A percentile compares a stretch with the other conserved stretches of the same genome.
Evolutionary conservation across 345 rosid species (phyloP).

Genomic region (Lumnitzera littorea): DNA sequence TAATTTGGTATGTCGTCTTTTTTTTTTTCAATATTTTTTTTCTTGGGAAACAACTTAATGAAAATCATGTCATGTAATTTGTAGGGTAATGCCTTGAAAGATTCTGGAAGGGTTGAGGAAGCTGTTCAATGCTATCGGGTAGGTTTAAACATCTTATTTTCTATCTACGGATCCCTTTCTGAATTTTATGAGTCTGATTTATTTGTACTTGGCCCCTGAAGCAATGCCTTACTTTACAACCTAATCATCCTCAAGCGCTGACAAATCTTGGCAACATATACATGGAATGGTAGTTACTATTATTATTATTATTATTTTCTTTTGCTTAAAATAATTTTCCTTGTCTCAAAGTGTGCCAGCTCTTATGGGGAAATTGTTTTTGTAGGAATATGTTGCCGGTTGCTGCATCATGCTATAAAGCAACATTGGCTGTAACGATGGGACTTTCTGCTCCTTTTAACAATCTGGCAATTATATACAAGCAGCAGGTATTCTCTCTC

Average conservation of each 20-base stretch:
- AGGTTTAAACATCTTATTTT: conserved; percentile 13
- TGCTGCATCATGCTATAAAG: conserved; percentile 85
- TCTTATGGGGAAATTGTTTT: conserved; percentile 13
- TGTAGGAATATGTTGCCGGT: conserved; percentile 73
- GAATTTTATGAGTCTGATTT: conserved; percentile 9
- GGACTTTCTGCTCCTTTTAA: conserved; percentile 98
- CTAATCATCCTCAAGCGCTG: conserved; percentile 93
- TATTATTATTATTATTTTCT: background rate
- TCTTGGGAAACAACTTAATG: background rate
- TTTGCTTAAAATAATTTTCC: background rate
- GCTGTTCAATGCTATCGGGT: conserved; percentile 92
- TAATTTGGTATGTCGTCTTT: conserved; percentile 64
- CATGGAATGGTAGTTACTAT: conserved; percentile 70
- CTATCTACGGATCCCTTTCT: background rate
- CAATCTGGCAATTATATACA: conserved; percentile 92
- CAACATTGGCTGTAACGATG: conserved; percentile 80
- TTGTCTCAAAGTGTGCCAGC: background rate
- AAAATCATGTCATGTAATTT: conserved; percentile 5
- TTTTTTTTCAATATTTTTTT: background rate
- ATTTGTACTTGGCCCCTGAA: conserved; percentile 29
- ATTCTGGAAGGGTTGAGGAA: conserved; percentile 84
- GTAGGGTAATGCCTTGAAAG: conserved; percentile 97
- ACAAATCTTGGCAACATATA: conserved; percentile 96
- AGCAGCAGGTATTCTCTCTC: conserved; percentile 65
- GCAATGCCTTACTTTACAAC: conserved; percentile 92